Evolutionary conservation across 495 filamentous ascomycete genomes (phyloP), one percentile per base, ranked within the genome.

Genomic region (Penicillium lividum): DNA sequence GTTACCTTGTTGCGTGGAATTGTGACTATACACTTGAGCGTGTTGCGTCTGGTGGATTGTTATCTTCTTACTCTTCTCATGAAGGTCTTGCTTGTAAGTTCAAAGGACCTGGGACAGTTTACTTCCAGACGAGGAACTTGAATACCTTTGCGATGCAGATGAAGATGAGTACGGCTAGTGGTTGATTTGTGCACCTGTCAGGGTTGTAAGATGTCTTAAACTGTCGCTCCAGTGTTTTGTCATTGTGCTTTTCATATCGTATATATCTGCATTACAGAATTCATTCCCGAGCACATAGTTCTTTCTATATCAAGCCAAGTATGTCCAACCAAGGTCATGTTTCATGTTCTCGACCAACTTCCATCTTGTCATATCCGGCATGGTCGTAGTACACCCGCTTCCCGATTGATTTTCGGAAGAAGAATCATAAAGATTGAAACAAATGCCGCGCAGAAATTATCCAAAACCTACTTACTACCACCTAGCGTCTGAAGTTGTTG

Each of bases 1-100:
- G 93, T 9, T 92, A 98, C 61, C 78, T 98, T 6, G 93, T 98
- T 1, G 95, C 94, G 5, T 98, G 94, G 94, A 97, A 97, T 66
- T 93, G 90, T 71, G 89, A 95, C 60, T 98, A 98, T 66, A 66
- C 64, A 7, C 84, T 98, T 46, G 91, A 96, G 73, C 88, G 95
- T 8, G 89, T 92, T 10, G 85, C 94, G 0, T 92, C 88, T 18
- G 94, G 94, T 11, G 95, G 94, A 27, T 84, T 98, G 45, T 87
- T 98, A 6, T 92, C 89, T 27, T 83, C 84, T 27, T 73, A 95
- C 22, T 84, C 85, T 33, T 86, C 89, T 3, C 87, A 84, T 3
- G 94, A 98, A 75, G 94, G 94, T 3, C 72, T 97, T 45, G 92
- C 96, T 5, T 98, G 94, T 77, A 94, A 89, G 65, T 98, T 97